phyloP scores from a whole-genome alignment of 2,329 filamentous ascomycete species.

The Eutypa lata region DNA sequence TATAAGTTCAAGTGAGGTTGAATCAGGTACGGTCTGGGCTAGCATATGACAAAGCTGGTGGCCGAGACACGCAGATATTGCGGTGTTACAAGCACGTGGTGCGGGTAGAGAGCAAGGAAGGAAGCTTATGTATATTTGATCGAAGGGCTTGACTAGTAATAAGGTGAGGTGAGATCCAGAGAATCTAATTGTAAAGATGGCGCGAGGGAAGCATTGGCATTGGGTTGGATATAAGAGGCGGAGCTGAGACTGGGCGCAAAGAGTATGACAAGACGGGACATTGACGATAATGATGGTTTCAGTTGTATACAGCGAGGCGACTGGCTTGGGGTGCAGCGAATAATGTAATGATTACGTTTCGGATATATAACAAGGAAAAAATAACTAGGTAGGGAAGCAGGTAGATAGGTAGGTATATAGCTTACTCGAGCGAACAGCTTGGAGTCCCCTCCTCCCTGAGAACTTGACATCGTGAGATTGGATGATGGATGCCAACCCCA shows the following conservation, averaged over 20 bases:
- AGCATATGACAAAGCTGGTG: conserved; percentile 4
- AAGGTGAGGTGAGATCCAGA: too few species aligned
- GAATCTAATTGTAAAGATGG: too few species aligned
- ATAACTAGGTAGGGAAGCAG: too few species aligned
- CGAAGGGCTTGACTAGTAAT: neutral
- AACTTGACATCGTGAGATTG: conserved; percentile 48
- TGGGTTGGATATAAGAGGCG: neutral
- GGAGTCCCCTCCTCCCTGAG: conserved; percentile 80
- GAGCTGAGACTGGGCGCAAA: neutral
- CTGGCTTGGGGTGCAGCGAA: neutral
- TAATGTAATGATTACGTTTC: conserved; percentile 2
- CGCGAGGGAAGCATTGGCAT: too few species aligned
- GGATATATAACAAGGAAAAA: neutral
- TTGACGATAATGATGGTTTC: neutral
- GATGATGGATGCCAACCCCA: conserved; percentile 4
- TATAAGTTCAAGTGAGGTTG: neutral
- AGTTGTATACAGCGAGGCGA: neutral
- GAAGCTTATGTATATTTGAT: neutral
- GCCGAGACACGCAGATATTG: conserved; percentile 11
- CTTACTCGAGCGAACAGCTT: conserved; percentile 97
- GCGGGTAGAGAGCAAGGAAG: neutral
- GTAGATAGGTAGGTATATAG: conserved; percentile 10
- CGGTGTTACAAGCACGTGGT: neutral
- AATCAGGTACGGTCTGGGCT: neutral
- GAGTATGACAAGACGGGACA: conserved; percentile 1